phyloP scores from a whole-genome alignment of 1,139 yeast species.

The Sugiyamaella pinicola region DNA sequence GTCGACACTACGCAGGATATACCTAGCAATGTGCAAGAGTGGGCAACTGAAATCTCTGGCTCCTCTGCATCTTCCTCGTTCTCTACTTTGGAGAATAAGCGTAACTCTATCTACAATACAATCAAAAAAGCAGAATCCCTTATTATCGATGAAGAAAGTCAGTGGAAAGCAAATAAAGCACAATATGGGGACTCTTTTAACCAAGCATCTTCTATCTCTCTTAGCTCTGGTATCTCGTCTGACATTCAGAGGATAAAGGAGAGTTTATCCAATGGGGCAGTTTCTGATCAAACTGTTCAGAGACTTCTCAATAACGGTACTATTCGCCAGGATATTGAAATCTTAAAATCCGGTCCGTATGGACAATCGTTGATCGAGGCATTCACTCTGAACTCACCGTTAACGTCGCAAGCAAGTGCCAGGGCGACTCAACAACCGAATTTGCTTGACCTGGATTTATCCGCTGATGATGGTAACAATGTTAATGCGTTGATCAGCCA shows the following conservation, averaged over 20 bases:
- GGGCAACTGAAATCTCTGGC: constrained; percentile 40
- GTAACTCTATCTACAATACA: constrained; percentile 29
- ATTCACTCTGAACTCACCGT: constrained; percentile 27
- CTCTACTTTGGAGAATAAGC: constrained; percentile 26
- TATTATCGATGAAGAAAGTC: constrained; percentile 44
- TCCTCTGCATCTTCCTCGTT: constrained; percentile 21
- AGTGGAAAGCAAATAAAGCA: constrained; percentile 39
- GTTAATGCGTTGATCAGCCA: constrained; percentile 47
- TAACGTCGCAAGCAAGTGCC: constrained; percentile 24
- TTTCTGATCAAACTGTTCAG: constrained; percentile 62
- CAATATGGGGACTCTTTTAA: constrained; percentile 45
- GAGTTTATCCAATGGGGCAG: constrained; percentile 67
- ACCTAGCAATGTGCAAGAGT: constrained; percentile 39
- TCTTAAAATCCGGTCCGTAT: constrained; percentile 42
- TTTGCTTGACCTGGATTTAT: constrained; percentile 61
- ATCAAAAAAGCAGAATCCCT: constrained; percentile 48
- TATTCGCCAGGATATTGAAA: constrained; percentile 43
- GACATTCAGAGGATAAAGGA: constrained; percentile 62
- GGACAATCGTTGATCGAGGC: constrained; percentile 36
- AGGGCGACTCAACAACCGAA: constrained; percentile 40
- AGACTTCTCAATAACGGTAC: constrained; percentile 44
- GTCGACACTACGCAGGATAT: constrained; percentile 24
- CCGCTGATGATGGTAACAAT: constrained; percentile 42
- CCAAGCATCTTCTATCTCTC: constrained; percentile 44
- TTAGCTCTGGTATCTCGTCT: constrained; percentile 47